Conservation (phyloP, 2,329 filamentous ascomycete genomes). For the Sporothrix mexicana region DNA sequence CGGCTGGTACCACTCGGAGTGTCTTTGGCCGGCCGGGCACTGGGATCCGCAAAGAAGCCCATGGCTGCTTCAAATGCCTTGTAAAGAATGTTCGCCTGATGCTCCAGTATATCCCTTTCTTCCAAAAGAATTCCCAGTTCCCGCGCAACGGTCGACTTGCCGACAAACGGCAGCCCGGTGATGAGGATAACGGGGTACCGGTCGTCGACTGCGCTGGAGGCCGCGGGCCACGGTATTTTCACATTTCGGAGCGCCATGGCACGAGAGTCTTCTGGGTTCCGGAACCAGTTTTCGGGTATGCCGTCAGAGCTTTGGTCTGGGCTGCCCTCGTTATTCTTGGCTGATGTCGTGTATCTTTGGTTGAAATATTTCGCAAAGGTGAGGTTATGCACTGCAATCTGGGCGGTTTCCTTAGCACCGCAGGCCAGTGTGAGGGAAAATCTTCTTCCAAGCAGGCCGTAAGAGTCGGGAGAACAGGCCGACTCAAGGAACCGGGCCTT, state of each 20-base stretch:
- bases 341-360: too few relatives aligned
- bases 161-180: constrained; percentile 28
- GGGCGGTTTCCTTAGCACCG: too few relatives aligned
- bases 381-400: too few relatives aligned
- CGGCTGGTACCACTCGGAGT: background rate
- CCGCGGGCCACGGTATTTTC: accelerated
- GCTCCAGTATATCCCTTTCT: background rate
- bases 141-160: constrained; percentile 33
- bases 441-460: too few relatives aligned
- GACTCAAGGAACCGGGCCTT: too few relatives aligned
- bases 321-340: too few relatives aligned
- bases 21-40: background rate
- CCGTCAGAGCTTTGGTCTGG: too few relatives aligned
- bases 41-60: background rate
- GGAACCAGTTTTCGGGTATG: too few relatives aligned
- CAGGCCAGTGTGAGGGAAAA: too few relatives aligned
- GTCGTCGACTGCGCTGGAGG: background rate
- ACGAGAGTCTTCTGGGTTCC: background rate
- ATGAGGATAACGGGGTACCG: constrained; percentile 30
- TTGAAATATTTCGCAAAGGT: too few relatives aligned
- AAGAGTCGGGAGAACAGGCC: too few relatives aligned
- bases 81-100: background rate
- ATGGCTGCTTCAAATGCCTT: background rate
- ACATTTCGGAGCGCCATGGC: background rate
- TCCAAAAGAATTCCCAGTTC: constrained; percentile 27